Evolutionary conservation across 306 rosid species (phyloP), one percentile per base, ranked within the genome.

Genomic region (Cucumis sativus): DNA sequence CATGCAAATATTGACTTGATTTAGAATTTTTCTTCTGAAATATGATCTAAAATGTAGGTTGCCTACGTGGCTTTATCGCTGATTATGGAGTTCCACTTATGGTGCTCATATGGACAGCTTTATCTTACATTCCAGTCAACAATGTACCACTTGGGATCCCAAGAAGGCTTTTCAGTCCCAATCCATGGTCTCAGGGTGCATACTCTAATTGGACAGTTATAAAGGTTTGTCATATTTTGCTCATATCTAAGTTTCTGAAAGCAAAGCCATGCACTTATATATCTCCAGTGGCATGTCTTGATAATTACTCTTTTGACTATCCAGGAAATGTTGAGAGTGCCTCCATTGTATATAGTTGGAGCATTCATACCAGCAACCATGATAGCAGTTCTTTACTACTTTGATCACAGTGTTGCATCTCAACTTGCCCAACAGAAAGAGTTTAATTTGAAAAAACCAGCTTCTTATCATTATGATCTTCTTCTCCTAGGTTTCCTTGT

Each of bases 121-220:
- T 87, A 70, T 93, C 98, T 71, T 93, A 93, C 86, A 90, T 93
- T 64, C 98, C 98, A 8, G 87, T 68, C 64, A 93, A 93, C 67
- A 73, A 88, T 23, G 97, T 91, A 72, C 98, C 98, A 33, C 88
- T 61, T 75, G 98, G 98, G 84, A 78, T 93, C 84, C 98, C 98
- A 4, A 87, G 98, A 78, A 86, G 98, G 52, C 97, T 93, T 88
- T 88, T 86, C 80, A 93, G 98, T 85, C 98, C 98, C 67, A 91
- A 93, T 75, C 98, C 98, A 79, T 91, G 98, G 98, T 91, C 98
- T 60, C 86, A 83, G 72, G 97, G 97, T 60, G 98, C 98, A 76
- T 91, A 91, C 88, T 85, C 98, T 70, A 93, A 89, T 77, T 91
- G 98, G 98, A 91, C 98, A 14, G 97, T 91, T 83, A 83, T 93